These are phyloP conservation scores for Suhomyces taliae DNA, from an alignment of 1,139 yeast species.

Conservation along the genomic window DNA sequence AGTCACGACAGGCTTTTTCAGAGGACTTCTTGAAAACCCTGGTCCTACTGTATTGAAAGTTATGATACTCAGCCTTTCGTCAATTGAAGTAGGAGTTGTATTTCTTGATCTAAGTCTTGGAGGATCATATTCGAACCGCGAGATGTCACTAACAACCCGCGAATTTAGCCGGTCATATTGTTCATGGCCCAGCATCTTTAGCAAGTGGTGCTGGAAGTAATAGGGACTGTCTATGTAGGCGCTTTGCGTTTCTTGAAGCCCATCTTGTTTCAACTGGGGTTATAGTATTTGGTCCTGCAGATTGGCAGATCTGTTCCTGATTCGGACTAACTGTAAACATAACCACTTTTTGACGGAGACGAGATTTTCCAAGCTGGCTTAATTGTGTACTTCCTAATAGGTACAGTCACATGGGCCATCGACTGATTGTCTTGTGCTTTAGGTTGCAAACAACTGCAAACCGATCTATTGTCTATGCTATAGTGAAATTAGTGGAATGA, in stretches of 20 bases:
- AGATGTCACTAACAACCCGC: constrained; percentile 17
- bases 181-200: constrained; percentile 5
- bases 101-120: constrained; percentile 18
- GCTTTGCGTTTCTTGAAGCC: background rate
- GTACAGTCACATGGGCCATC: too few species aligned
- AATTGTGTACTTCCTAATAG: background rate
- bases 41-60: constrained; percentile 13
- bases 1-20: constrained; percentile 5
- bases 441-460: too few species aligned
- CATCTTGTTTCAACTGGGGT: background rate
- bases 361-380: background rate
- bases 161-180: constrained; percentile 9
- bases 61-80: constrained; percentile 12
- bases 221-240: too few species aligned
- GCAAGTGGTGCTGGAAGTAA: too few species aligned
- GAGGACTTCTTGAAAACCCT: background rate
- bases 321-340: constrained; percentile 6
- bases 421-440: too few species aligned
- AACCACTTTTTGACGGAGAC: background rate
- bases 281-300: background rate
- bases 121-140: constrained; percentile 19
- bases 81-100: constrained; percentile 16
- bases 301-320: constrained; percentile 1
- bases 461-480: too few species aligned
- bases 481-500: too few species aligned